Percentiles rank a stretch among this genome's conserved stretches.
phyloP scores from a whole-genome alignment of 192 early-diverging fungal species.

The Podila epigama region DNA sequence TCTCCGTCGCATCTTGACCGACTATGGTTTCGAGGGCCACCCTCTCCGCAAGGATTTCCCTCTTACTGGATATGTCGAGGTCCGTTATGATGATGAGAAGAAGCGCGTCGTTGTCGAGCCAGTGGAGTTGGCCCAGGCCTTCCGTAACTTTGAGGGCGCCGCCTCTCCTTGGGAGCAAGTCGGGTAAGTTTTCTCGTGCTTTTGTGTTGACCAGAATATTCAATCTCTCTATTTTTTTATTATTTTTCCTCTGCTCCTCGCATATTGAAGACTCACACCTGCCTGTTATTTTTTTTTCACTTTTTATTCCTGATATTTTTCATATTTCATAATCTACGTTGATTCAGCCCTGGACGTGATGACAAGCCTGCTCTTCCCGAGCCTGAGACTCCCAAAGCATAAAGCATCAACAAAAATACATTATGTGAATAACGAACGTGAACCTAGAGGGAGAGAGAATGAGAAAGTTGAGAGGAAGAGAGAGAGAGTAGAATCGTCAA shows the following conservation, averaged over 20 bases:
- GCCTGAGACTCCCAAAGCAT: slow-evolving; percentile 47
- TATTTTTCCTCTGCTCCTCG: not conserved
- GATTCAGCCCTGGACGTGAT: slow-evolving; percentile 43
- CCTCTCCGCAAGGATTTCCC: slow-evolving; percentile 98
- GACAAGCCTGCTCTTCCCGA: slow-evolving; percentile 50
- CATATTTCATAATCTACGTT: not conserved
- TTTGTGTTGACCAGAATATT: not conserved
- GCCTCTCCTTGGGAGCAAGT: slow-evolving; percentile 94
- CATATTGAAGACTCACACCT: too few species aligned
- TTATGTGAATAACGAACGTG: not conserved
- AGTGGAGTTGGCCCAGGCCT: slow-evolving; percentile 93
- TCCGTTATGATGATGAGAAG: slow-evolving; percentile 97
- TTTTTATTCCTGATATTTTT: not conserved
- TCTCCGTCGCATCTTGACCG: slow-evolving; percentile 94
- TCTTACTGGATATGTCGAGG: slow-evolving; percentile 98
- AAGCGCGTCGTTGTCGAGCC: slow-evolving; percentile 98
- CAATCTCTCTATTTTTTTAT: not conserved
- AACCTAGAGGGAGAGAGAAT: not conserved
- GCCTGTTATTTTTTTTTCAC: not conserved
- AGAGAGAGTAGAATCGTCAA: too few species aligned
- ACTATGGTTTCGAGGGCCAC: slow-evolving; percentile 98
- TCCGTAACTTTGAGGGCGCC: slow-evolving; percentile 93
- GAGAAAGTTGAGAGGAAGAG: not conserved
- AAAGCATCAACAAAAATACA: not conserved
- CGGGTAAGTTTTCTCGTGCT: slow-evolving; percentile 46